Percentiles rank a stretch among this genome's conserved stretches.
These are phyloP conservation scores for Penicillium aurantiogriseum DNA, from an alignment of 2,329 filamentous ascomycete species.

Conservation along the genomic window DNA sequence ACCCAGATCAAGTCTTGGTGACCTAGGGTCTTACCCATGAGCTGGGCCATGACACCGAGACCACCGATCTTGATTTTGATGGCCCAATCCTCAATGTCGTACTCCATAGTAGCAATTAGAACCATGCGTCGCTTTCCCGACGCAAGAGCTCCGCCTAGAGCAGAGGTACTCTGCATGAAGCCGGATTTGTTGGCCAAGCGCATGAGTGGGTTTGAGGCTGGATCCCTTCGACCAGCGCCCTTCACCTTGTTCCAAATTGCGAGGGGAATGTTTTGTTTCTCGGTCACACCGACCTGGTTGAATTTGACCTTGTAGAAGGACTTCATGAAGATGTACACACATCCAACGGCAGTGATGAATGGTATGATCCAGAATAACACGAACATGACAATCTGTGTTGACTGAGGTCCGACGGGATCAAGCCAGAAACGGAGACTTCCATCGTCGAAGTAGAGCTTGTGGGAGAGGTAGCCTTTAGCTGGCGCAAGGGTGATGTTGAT, in stretches of 20 bases:
- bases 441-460: constrained; percentile 57
- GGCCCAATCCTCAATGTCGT: constrained; percentile 68
- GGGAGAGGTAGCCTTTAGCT: constrained; percentile 54
- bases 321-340: constrained; percentile 58
- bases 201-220: constrained; percentile 35
- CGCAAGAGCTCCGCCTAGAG: constrained; percentile 30
- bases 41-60: constrained; percentile 67
- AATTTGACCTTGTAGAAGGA: constrained; percentile 65
- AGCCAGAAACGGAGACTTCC: constrained; percentile 52
- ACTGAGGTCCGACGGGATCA: constrained; percentile 53
- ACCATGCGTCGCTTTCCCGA: constrained; percentile 50
- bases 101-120: constrained; percentile 69
- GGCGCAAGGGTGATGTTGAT: constrained; percentile 60
- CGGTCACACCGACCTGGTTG: constrained; percentile 56
- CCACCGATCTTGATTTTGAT: constrained; percentile 73
- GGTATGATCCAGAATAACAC: constrained; percentile 57
- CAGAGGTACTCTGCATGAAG: constrained; percentile 38
- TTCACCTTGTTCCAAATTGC: constrained; percentile 40
- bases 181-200: constrained; percentile 37
- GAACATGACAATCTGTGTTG: constrained; percentile 54
- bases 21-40: constrained; percentile 66
- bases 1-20: constrained; percentile 67
- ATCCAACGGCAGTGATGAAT: constrained; percentile 48
- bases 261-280: constrained; percentile 46
- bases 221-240: constrained; percentile 22